Conservation (phyloP, 2,329 filamentous ascomycete genomes). For the Clarireedia hainanense region DNA sequence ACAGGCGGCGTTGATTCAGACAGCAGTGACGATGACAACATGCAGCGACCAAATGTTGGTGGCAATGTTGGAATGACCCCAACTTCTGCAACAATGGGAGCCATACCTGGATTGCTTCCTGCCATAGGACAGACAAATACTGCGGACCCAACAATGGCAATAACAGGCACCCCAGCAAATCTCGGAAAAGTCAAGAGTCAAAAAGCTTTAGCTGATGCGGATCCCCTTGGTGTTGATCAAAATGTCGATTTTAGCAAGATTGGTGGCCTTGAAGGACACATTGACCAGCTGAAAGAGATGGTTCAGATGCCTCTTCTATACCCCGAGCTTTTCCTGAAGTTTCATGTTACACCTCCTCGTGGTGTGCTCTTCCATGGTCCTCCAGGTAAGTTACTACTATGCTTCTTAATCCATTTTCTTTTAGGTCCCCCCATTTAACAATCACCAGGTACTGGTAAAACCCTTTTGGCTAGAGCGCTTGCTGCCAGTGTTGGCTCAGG, state of each 20-base stretch:
- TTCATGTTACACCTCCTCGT: slow-evolving; percentile 87
- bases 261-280: slow-evolving; percentile 85
- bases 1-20: slow-evolving; percentile 82
- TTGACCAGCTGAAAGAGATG: slow-evolving; percentile 98
- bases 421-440: no score
- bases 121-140: slow-evolving; percentile 44
- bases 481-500: slow-evolving; percentile 85
- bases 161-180: slow-evolving; percentile 63
- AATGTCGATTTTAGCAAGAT: slow-evolving; percentile 92
- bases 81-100: slow-evolving; percentile 39
- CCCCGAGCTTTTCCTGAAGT: slow-evolving; percentile 84
- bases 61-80: slow-evolving; percentile 60
- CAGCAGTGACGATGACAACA: slow-evolving; percentile 89
- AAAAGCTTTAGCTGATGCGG: slow-evolving; percentile 85
- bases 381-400: slow-evolving; percentile 53
- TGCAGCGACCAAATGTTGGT: slow-evolving; percentile 52
- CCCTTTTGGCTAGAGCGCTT: slow-evolving; percentile 84
- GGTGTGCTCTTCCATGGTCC: slow-evolving; percentile 96
- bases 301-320: slow-evolving; percentile 90
- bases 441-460: slow-evolving; percentile 57
- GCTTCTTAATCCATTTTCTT: no score
- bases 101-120: slow-evolving; percentile 41
- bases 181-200: slow-evolving; percentile 91
- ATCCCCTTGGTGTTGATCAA: slow-evolving; percentile 86
- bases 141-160: slow-evolving; percentile 45